Base-by-base conservation (phyloP, 1,284 basidiomycete species). In the Cerioporus squamosus region DNA sequence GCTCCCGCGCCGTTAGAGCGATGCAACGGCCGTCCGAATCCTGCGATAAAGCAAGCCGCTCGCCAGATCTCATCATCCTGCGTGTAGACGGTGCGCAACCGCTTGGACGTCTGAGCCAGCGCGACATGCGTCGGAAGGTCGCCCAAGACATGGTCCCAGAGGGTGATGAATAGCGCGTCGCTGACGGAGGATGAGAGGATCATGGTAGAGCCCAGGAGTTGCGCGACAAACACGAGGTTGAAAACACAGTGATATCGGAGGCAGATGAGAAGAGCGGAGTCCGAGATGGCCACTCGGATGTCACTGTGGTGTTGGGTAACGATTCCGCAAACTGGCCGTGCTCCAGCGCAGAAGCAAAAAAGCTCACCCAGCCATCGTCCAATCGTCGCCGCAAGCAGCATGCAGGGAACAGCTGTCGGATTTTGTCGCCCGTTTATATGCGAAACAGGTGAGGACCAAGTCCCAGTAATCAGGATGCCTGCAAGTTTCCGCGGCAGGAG, bases 1-100 rank as follows among this genome's bases (percentile, higher is more conserved):
- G 45, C 44, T 22, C 23, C 54, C 31, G 53, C 53, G 20, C 26
- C 46, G 10, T 33, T 24, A 14, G 45, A 55, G 38, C 68, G 64
- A 14, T 66, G 63, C 39, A 67, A 44, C 1, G 73, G 73, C n/a
- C 70, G 51, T 22, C 73, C 73, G 45, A 66, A 73, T 8, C 73
- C 71, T 7, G 73, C 68, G 42, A 51, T 51, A 46, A 68, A 68
- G 55, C 72, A 73, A 1, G 63, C 70, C 5, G 62, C 60, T 51
- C 69, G 70, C 73, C 73, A 74, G 57, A 71, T 66, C 8, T 33
- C 20, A 42, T 68, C 64, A 33, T 72, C 70, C 40, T 59, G 53
- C 43, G 57, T 56, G 62, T 70, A 73, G 39, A 73, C 23, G n/a
- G 61, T 58, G 33, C 68, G 68, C 9, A 70, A 55, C 15, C 61